phyloP scores from a whole-genome alignment of 2,329 filamentous ascomycete species.

The Trichoderma hamatum region DNA sequence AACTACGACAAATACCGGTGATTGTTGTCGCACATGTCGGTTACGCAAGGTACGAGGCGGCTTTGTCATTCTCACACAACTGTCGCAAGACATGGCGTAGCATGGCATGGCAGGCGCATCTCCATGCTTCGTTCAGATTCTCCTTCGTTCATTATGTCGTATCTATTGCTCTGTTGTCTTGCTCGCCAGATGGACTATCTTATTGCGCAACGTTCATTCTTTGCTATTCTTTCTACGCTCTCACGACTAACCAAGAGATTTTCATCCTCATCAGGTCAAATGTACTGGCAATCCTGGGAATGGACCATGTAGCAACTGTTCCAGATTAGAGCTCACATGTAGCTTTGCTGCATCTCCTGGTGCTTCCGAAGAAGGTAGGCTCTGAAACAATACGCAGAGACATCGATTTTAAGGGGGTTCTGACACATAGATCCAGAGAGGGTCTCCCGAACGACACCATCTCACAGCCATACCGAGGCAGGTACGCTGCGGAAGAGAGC shows the following conservation, averaged over 20 bases:
- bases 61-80: neutral
- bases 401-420: neutral
- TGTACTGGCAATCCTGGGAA: conserved; percentile 44
- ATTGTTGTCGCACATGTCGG: conserved; percentile 45
- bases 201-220: neutral
- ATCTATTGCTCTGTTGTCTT: neutral
- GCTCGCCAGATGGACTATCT: neutral
- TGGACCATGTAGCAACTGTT: conserved; percentile 45
- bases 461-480: conserved; percentile 47
- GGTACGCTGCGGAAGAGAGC: conserved; percentile 47
- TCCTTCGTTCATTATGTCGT: neutral
- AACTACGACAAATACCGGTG: conserved; percentile 33
- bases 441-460: conserved; percentile 45
- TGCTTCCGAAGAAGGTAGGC: conserved; percentile 33
- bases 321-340: conserved; percentile 43
- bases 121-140: neutral
- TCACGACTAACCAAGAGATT: neutral
- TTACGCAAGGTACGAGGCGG: conserved; percentile 42
- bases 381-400: neutral
- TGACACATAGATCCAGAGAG: conserved; percentile 32
- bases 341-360: conserved; percentile 38
- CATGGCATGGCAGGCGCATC: neutral
- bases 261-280: conserved; percentile 42
- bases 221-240: neutral
- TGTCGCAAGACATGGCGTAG: neutral